Conservation (phyloP, 2,329 filamentous ascomycete genomes). For the Apiospora koreana region DNA sequence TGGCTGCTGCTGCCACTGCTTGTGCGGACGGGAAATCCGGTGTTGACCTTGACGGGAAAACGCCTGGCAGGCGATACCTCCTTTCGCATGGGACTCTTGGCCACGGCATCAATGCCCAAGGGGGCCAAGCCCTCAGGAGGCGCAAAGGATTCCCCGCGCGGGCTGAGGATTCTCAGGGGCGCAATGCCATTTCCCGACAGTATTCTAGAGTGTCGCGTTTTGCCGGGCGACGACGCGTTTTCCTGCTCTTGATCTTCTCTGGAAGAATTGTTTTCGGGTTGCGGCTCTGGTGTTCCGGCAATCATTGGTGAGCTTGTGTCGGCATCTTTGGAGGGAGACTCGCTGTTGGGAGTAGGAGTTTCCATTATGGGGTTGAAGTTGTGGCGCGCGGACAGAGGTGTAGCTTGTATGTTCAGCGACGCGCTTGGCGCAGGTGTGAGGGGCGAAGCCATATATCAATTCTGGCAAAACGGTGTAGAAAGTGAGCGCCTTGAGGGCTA, state of each 20-base stretch:
- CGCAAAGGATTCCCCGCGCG: slow-evolving; percentile 26
- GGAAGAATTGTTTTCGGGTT: background rate
- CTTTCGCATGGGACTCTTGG: slow-evolving; percentile 41
- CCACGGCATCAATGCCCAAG: background rate
- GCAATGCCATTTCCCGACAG: slow-evolving; percentile 59
- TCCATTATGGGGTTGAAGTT: background rate
- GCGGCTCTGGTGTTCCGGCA: background rate
- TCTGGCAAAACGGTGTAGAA: background rate
- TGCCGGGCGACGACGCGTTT: slow-evolving; percentile 48
- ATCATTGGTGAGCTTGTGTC: background rate
- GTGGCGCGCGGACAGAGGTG: slow-evolving; percentile 4
- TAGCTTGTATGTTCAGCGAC: background rate
- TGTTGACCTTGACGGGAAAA: slow-evolving; percentile 45
- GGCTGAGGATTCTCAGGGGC: slow-evolving; percentile 55
- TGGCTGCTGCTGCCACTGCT: background rate
- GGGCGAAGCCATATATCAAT: slow-evolving; percentile 11
- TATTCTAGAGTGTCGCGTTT: slow-evolving; percentile 52
- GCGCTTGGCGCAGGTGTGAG: slow-evolving; percentile 10
- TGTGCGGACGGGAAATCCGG: slow-evolving; percentile 17
- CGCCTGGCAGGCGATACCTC: slow-evolving; percentile 25
- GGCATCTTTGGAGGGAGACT: background rate
- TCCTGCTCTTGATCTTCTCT: slow-evolving; percentile 37
- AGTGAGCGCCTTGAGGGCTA: background rate
- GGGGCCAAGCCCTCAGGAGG: slow-evolving; percentile 17
- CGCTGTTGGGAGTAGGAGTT: background rate